Evolutionary conservation across 495 filamentous ascomycete species (phyloP).

Genomic region (Neurospora sp.): DNA sequence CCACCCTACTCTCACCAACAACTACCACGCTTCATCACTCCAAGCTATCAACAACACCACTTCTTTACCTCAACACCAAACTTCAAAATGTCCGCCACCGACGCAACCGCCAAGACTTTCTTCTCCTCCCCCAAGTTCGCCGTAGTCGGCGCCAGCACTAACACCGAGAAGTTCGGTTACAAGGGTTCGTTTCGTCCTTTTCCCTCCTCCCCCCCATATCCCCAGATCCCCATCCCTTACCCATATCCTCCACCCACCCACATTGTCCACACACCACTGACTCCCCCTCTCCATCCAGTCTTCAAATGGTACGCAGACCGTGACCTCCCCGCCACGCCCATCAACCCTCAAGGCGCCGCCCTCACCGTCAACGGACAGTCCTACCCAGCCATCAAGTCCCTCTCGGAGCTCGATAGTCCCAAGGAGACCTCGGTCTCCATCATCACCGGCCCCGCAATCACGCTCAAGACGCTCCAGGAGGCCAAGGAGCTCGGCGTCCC

Average conservation of each 20-base stretch:
- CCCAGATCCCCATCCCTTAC: background rate
- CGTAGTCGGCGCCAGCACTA: slow-evolving; percentile 82
- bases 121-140: slow-evolving; percentile 77
- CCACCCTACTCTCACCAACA: background rate
- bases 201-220: background rate
- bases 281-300: slow-evolving; percentile 45
- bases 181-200: slow-evolving; percentile 47
- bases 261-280: slow-evolving; percentile 7
- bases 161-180: slow-evolving; percentile 81
- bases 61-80: slow-evolving; percentile 7
- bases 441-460: slow-evolving; percentile 77
- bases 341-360: slow-evolving; percentile 61
- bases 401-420: slow-evolving; percentile 52
- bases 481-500: slow-evolving; percentile 69
- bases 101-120: slow-evolving; percentile 62
- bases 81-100: slow-evolving; percentile 33
- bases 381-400: slow-evolving; percentile 55
- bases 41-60: slow-evolving; percentile 2
- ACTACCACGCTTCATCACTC: background rate
- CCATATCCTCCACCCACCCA: background rate
- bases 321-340: slow-evolving; percentile 63
- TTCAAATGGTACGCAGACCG: slow-evolving; percentile 81
- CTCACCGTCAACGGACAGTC: slow-evolving; percentile 42
- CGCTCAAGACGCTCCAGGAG: slow-evolving; percentile 59
- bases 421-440: slow-evolving; percentile 67